Percentiles rank a stretch among this genome's conserved stretches.
phyloP scores from a whole-genome alignment of 2,329 filamentous ascomycete species.

The Venturia carpophila region DNA sequence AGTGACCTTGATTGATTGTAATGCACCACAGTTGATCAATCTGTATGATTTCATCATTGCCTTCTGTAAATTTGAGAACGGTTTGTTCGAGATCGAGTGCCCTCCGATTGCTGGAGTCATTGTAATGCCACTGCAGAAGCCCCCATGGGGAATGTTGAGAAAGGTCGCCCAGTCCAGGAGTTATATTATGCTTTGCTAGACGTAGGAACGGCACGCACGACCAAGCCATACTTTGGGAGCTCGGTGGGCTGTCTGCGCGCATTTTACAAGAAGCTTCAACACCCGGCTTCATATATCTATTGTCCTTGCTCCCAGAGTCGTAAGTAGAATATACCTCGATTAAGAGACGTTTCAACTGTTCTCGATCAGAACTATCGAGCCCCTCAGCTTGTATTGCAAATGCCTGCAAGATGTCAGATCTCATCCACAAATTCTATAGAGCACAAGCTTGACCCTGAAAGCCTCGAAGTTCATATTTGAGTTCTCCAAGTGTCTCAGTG shows the following conservation, averaged over 20 bases:
- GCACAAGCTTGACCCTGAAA: not conserved
- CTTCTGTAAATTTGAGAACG: not conserved
- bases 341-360: not conserved
- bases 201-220: not conserved
- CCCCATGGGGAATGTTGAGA: not conserved
- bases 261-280: not conserved
- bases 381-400: conserved; percentile 4
- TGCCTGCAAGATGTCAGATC: not conserved
- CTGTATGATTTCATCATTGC: not conserved
- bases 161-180: not conserved
- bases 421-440: not conserved
- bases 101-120: not conserved
- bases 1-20: not conserved
- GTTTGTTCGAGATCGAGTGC: not conserved
- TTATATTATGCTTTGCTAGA: not conserved
- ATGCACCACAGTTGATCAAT: not conserved
- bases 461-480: not conserved
- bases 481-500: not conserved
- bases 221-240: not conserved
- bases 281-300: not conserved
- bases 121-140: conserved; percentile 3
- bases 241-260: not conserved
- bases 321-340: not conserved
- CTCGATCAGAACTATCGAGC: not conserved
- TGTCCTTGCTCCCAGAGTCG: not conserved